phyloP scores from a whole-genome alignment of 768 basidiomycete genomes.

The Lanmaoa rubissima region DNA sequence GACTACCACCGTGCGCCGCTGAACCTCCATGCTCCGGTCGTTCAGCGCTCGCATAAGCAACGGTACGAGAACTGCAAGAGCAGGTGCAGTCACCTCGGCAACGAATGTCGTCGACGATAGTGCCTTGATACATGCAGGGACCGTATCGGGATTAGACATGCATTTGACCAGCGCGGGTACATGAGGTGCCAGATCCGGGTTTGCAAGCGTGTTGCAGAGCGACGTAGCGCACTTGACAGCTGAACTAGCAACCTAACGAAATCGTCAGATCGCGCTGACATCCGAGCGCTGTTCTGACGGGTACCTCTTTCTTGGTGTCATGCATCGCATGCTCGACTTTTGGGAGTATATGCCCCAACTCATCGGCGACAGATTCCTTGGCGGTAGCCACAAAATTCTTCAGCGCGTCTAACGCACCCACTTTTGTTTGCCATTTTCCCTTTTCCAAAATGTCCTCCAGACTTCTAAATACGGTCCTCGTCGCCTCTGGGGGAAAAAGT shows the following conservation, averaged over 20 bases:
- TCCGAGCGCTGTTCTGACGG: constrained; percentile 14
- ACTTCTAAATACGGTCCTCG: constrained; percentile 60
- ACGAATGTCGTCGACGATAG: constrained; percentile 95
- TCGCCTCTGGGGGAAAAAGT: constrained; percentile 79
- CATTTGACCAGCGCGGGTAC: constrained; percentile 88
- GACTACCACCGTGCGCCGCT: constrained; percentile 91
- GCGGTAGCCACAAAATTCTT: constrained; percentile 69
- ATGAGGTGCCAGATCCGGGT: constrained; percentile 89
- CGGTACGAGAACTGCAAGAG: constrained; percentile 92
- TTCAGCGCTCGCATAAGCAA: constrained; percentile 88
- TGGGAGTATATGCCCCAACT: constrained; percentile 79
- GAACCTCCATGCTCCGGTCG: constrained; percentile 94
- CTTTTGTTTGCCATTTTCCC: constrained; percentile 93
- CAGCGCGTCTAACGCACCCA: constrained; percentile 88
- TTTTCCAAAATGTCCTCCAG: constrained; percentile 75
- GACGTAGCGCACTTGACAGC: constrained; percentile 88
- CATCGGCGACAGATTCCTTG: constrained; percentile 74
- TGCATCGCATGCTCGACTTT: constrained; percentile 91
- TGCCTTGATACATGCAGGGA: constrained; percentile 91
- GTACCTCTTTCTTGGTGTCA: constrained; percentile 92
- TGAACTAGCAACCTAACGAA: constrained; percentile 69
- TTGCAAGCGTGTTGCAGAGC: constrained; percentile 87
- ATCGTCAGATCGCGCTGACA: constrained; percentile 8
- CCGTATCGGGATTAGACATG: constrained; percentile 88
- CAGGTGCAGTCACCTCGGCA: constrained; percentile 95